These are phyloP conservation scores for Aureobasidium sp. DNA, from an alignment of 2,329 filamentous ascomycete genomes.

Conservation along the genomic window DNA sequence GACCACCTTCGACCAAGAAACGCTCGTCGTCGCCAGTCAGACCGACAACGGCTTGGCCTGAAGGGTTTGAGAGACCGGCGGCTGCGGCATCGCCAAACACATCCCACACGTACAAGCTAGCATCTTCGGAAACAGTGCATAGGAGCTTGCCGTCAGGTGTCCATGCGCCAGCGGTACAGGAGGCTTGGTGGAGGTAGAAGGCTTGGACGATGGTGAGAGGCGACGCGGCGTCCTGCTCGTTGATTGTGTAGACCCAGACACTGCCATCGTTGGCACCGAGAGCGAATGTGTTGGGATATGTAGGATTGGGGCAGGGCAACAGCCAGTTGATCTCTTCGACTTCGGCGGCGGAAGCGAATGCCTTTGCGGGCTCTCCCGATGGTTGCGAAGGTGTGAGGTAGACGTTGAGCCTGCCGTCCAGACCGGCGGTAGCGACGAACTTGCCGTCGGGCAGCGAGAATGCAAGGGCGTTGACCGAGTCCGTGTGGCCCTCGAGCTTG, in stretches of 20 bases:
- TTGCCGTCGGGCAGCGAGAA: conserved; percentile 81
- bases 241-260: conserved; percentile 92
- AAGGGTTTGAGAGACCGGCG: conserved; percentile 48
- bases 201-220: conserved; percentile 78
- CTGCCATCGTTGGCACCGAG: conserved; percentile 84
- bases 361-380: conserved; percentile 33
- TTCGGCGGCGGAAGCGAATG: conserved; percentile 73
- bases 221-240: conserved; percentile 52
- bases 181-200: conserved; percentile 81
- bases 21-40: conserved; percentile 78
- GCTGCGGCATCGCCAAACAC: conserved; percentile 73
- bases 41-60: conserved; percentile 60
- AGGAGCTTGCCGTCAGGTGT: conserved; percentile 79
- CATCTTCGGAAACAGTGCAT: conserved; percentile 83
- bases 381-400: conserved; percentile 26
- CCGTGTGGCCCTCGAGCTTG: conserved; percentile 79
- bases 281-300: conserved; percentile 73
- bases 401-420: conserved; percentile 75
- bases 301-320: conserved; percentile 61
- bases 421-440: conserved; percentile 75
- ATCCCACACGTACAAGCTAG: conserved; percentile 86
- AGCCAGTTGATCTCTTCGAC: conserved; percentile 96
- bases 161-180: conserved; percentile 88
- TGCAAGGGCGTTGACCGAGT: conserved; percentile 78
- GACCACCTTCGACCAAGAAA: conserved; percentile 83